Conservation (phyloP, 1,139 yeast genomes). For the Yamadazyma buinensis region DNA sequence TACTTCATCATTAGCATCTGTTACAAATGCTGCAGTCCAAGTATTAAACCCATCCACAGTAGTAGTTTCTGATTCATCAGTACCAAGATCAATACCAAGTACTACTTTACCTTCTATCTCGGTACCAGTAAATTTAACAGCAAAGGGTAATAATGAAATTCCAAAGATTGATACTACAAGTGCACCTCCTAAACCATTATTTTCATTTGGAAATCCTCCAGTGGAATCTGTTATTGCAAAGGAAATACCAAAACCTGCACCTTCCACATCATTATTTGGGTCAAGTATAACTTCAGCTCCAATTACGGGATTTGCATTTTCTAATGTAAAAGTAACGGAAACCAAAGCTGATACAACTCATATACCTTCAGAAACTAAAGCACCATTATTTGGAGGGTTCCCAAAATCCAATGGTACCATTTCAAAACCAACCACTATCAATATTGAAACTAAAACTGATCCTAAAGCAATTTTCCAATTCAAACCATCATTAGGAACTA, state of each 20-base stretch:
- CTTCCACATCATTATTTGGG: background rate
- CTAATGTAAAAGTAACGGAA: background rate
- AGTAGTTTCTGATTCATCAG: too few species aligned
- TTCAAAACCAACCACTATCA: background rate
- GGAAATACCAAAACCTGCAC: background rate
- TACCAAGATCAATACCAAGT: too few species aligned
- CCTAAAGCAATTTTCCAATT: background rate
- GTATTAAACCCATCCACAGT: background rate
- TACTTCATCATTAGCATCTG: slow-evolving; percentile 3
- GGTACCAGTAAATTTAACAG: too few species aligned
- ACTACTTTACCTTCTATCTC: background rate
- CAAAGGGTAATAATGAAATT: background rate
- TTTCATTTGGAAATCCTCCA: background rate
- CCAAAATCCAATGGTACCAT: background rate
- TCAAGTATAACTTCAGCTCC: background rate
- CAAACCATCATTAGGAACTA: slow-evolving; percentile 4
- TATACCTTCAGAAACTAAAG: background rate
- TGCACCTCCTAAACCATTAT: background rate
- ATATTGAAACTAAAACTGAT: background rate
- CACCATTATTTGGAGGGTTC: background rate
- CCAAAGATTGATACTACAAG: background rate
- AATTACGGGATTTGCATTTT: background rate
- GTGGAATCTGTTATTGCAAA: background rate
- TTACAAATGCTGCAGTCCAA: slow-evolving; percentile 1
- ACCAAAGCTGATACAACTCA: background rate